Evolutionary conservation across 495 filamentous ascomycete genomes (phyloP).

Genomic region (Cercophora sp.): DNA sequence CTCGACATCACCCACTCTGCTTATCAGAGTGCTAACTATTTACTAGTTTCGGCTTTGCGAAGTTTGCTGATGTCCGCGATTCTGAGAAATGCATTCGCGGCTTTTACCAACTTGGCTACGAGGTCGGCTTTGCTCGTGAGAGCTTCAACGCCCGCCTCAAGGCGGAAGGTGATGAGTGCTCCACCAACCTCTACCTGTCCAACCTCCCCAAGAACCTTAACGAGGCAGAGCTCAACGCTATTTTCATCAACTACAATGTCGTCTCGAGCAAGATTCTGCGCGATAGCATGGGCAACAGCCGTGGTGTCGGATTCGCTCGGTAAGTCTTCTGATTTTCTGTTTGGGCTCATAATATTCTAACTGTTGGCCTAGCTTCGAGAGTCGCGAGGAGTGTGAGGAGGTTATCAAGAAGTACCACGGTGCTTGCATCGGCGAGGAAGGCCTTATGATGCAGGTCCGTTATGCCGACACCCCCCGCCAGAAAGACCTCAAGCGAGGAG

Average conservation of each 20-base stretch:
- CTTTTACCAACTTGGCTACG: constrained; percentile 90
- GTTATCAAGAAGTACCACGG: constrained; percentile 83
- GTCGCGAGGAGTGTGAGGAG: constrained; percentile 78
- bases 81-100: constrained; percentile 94
- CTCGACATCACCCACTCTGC: constrained; percentile 12
- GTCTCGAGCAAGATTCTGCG: constrained; percentile 90
- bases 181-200: constrained; percentile 95
- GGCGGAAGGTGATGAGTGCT: constrained; percentile 75
- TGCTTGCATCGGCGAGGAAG: constrained; percentile 62
- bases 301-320: constrained; percentile 97
- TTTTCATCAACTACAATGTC: constrained; percentile 79
- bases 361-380: constrained; percentile 64
- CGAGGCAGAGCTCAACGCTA: constrained; percentile 72
- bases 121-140: constrained; percentile 93
- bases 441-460: constrained; percentile 81
- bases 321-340: constrained; percentile 39
- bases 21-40: constrained; percentile 6
- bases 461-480: constrained; percentile 95
- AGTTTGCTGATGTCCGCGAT: constrained; percentile 79
- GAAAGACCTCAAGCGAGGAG: constrained; percentile 89
- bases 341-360: constrained; percentile 18
- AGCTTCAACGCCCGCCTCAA: constrained; percentile 96
- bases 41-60: constrained; percentile 87
- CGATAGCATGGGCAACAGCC: constrained; percentile 82
- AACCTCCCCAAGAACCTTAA: constrained; percentile 88